phyloP scores from a whole-genome alignment of 2,329 filamentous ascomycete genomes.

The Colletotrichum lindemuthianum region DNA sequence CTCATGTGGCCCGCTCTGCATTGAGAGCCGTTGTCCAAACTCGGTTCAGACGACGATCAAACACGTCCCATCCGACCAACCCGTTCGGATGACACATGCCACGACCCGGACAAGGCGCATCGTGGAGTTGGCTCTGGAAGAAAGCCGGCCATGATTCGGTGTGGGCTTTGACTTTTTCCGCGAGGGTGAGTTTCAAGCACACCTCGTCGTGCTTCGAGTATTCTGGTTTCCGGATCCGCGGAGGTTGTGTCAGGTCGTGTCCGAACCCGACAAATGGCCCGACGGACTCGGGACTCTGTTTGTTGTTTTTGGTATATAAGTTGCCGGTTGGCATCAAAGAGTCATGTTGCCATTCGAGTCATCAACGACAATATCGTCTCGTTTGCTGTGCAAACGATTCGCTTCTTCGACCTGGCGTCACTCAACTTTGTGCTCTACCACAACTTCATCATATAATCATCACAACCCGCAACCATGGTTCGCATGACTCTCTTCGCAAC shows the following conservation, averaged over 20 bases:
- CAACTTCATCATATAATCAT: neutral
- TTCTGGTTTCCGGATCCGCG: neutral
- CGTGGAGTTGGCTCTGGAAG: neutral
- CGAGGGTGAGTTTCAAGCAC: constrained; percentile 18
- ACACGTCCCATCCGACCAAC: constrained; percentile 11
- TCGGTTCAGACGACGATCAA: constrained; percentile 35
- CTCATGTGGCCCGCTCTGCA: neutral
- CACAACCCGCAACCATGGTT: constrained; percentile 37
- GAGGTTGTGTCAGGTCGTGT: constrained; percentile 3
- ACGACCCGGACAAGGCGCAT: constrained; percentile 2
- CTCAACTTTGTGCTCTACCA: neutral
- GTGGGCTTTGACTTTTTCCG: neutral
- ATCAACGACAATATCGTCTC: neutral
- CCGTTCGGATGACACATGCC: constrained; percentile 34
- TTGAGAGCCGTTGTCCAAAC: constrained; percentile 20
- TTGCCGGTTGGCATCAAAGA: no score
- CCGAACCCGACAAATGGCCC: neutral
- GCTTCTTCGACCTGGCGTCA: constrained; percentile 32
- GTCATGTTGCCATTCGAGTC: neutral
- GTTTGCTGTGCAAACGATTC: constrained; percentile 21
- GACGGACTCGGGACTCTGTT: neutral
- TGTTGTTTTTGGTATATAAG: no score
- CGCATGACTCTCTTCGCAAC: constrained; percentile 39
- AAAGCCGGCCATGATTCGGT: constrained; percentile 4
- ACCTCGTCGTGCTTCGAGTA: neutral